Conservation (phyloP, 495 filamentous ascomycete species). For the Halenospora varia region DNA sequence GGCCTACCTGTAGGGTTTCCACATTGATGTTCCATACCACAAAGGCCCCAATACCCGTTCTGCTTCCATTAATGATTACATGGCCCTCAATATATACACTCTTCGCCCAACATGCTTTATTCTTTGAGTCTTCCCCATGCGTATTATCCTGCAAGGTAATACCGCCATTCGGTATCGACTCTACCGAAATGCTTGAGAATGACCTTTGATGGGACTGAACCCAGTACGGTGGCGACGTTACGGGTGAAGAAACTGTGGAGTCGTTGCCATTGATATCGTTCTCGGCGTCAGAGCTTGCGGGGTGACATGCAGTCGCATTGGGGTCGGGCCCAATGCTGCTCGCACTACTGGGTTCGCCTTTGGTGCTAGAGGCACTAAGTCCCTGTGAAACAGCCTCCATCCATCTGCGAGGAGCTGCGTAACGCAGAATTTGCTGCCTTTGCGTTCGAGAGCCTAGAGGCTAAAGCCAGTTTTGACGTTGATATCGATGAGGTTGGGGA, state of each 20-base stretch:
- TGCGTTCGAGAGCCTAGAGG: not conserved
- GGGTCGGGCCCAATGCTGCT: slow-evolving; percentile 5
- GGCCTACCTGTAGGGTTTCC: slow-evolving; percentile 34
- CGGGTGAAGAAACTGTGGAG: slow-evolving; percentile 19
- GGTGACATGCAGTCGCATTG: slow-evolving; percentile 1
- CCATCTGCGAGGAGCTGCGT: slow-evolving; percentile 22
- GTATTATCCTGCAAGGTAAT: slow-evolving; percentile 51
- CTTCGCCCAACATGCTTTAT: slow-evolving; percentile 52
- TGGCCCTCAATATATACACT: slow-evolving; percentile 49
- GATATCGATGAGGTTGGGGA: slow-evolving; percentile 11
- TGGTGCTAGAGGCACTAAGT: slow-evolving; percentile 14
- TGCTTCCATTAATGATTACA: slow-evolving; percentile 45
- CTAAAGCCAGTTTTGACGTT: not conserved
- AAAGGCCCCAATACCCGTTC: slow-evolving; percentile 50
- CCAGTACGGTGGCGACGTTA: slow-evolving; percentile 33
- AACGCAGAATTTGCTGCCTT: slow-evolving; percentile 2
- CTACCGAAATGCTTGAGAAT: slow-evolving; percentile 39
- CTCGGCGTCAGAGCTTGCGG: not conserved
- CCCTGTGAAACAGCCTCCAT: slow-evolving; percentile 21
- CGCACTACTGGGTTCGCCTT: not conserved
- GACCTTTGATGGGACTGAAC: slow-evolving; percentile 26
- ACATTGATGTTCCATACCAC: slow-evolving; percentile 53
- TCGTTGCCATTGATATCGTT: not conserved
- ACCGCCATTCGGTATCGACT: slow-evolving; percentile 40
- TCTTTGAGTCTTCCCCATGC: slow-evolving; percentile 36